Evolutionary conservation across 805 yeast species (phyloP).

Genomic region (Saccharomycopsis fermentans): DNA sequence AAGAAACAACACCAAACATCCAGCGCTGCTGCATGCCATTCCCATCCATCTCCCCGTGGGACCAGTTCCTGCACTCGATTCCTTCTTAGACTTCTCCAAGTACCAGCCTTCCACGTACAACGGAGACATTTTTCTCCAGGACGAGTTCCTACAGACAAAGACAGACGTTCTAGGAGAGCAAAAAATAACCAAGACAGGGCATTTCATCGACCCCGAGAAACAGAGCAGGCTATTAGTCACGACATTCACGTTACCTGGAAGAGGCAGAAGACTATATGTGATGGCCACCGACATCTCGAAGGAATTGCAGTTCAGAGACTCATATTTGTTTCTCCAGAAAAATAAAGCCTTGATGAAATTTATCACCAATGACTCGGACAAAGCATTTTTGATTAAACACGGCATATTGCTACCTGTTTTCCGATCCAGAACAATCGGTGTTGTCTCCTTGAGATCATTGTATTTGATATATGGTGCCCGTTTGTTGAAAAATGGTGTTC

Average conservation of each 20-base stretch:
- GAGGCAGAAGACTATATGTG: slow-evolving; percentile 15
- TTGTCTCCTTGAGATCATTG: slow-evolving; percentile 34
- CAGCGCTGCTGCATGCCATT: slow-evolving; percentile 9
- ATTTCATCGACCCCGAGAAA: slow-evolving; percentile 4
- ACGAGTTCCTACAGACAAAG: slow-evolving; percentile 15
- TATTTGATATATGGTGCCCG: slow-evolving; percentile 44
- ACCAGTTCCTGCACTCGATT: slow-evolving; percentile 15
- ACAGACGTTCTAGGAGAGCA: slow-evolving; percentile 16
- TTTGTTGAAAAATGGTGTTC: slow-evolving; percentile 34
- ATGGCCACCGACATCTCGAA: slow-evolving; percentile 18
- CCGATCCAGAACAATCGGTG: slow-evolving; percentile 18
- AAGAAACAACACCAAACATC: slow-evolving; percentile 6
- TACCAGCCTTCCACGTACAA: slow-evolving; percentile 11
- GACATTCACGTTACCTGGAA: slow-evolving; percentile 18
- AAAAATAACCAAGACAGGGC: slow-evolving; percentile 18
- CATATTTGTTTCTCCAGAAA: slow-evolving; percentile 15
- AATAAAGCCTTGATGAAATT: slow-evolving; percentile 16
- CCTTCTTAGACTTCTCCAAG: slow-evolving; percentile 6
- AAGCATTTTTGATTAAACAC: slow-evolving; percentile 14
- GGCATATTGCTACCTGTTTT: slow-evolving; percentile 15
- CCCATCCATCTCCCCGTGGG: slow-evolving; percentile 14
- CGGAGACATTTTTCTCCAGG: slow-evolving; percentile 1
- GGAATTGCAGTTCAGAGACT: slow-evolving; percentile 17
- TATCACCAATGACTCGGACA: slow-evolving; percentile 14
- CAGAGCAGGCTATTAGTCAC: slow-evolving; percentile 13